These are phyloP conservation scores for Ascochyta fabae DNA, from an alignment of 2,329 filamentous ascomycete genomes.

Conservation along the genomic window DNA sequence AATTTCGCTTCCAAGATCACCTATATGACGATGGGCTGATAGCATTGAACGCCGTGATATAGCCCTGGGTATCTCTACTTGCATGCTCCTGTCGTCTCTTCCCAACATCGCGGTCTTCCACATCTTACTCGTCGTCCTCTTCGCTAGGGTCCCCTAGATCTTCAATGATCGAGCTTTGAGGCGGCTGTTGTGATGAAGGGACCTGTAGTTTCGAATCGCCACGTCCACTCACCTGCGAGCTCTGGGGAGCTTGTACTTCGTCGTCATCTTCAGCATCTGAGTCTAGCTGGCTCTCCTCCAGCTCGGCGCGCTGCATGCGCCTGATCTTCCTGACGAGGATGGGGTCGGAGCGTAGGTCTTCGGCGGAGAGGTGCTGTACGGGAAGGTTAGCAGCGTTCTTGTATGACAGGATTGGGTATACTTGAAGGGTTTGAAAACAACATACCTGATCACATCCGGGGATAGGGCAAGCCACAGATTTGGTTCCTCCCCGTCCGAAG, in stretches of 20 bases:
- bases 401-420: not conserved
- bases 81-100: not conserved
- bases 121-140: not conserved
- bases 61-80: not conserved
- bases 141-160: constrained; percentile 32
- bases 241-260: not conserved
- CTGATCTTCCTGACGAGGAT: constrained; percentile 48
- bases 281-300: constrained; percentile 31
- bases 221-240: not conserved
- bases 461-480: constrained; percentile 65
- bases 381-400: not conserved
- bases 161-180: constrained; percentile 26
- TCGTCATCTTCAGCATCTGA: constrained; percentile 37
- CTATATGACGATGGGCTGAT: not conserved
- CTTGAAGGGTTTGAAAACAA: not conserved
- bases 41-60: not conserved
- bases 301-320: constrained; percentile 42
- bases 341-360: constrained; percentile 39
- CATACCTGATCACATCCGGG: constrained; percentile 65
- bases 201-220: constrained; percentile 9
- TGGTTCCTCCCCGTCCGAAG: constrained; percentile 30
- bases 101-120: not conserved
- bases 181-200: constrained; percentile 17
- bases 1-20: not conserved
- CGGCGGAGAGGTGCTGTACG: constrained; percentile 37